Percentiles rank a stretch among this genome's conserved stretches.
These are phyloP conservation scores for Aspergillus diversus DNA, from an alignment of 495 filamentous ascomycete genomes.

Conservation along the genomic window DNA sequence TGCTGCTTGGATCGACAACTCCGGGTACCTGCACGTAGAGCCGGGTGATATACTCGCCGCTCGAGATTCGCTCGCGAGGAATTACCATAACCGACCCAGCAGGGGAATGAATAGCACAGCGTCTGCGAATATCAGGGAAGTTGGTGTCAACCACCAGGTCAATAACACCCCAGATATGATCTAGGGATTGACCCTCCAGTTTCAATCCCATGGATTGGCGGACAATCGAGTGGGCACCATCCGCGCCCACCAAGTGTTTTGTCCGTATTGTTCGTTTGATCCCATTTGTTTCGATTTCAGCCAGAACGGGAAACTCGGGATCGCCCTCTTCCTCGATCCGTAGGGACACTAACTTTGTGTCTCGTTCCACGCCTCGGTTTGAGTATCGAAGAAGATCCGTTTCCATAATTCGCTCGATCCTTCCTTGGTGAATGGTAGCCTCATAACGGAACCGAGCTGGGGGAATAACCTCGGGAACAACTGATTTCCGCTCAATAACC, in stretches of 20 bases:
- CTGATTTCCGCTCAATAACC: conserved; percentile 57
- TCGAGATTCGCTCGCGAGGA: conserved; percentile 61
- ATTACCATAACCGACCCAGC: conserved; percentile 72
- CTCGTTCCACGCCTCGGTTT: conserved; percentile 53
- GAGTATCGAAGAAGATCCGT: conserved; percentile 56
- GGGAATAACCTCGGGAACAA: conserved; percentile 50
- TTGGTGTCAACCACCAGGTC: conserved; percentile 69
- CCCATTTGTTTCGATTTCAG: conserved; percentile 46
- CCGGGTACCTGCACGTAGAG: conserved; percentile 63
- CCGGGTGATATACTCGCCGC: conserved; percentile 63
- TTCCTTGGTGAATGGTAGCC: conserved; percentile 63
- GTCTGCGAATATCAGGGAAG: conserved; percentile 70
- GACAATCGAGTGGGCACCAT: conserved; percentile 67
- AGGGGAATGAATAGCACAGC: conserved; percentile 69
- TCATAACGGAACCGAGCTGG: conserved; percentile 55
- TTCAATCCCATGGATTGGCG: conserved; percentile 60
- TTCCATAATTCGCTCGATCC: conserved; percentile 64
- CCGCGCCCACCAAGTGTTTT: conserved; percentile 71
- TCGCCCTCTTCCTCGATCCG: conserved; percentile 59
- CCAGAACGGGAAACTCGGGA: conserved; percentile 52
- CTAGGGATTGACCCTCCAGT: conserved; percentile 64
- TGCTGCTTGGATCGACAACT: conserved; percentile 27
- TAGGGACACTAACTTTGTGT: conserved; percentile 56
- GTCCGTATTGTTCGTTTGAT: conserved; percentile 24
- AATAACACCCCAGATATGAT: conserved; percentile 68